Conservation (phyloP, 2,329 filamentous ascomycete genomes). For the Penicillium paneum region DNA sequence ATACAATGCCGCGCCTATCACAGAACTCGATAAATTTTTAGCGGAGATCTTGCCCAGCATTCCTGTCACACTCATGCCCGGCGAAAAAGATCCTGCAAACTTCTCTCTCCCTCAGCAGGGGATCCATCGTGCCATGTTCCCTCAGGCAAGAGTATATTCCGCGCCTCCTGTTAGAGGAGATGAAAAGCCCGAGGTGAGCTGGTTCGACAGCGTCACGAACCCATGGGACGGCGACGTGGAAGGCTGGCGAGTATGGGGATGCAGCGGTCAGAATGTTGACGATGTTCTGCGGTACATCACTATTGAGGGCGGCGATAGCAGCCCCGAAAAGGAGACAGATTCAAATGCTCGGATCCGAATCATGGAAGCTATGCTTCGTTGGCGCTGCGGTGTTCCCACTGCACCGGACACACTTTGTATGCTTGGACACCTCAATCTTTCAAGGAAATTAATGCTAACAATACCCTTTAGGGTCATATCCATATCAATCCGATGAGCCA, state of each 20-base stretch:
- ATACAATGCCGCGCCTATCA: constrained; percentile 83
- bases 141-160: constrained; percentile 66
- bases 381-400: constrained; percentile 87
- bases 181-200: constrained; percentile 54
- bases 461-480: constrained; percentile 71
- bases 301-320: constrained; percentile 31
- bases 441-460: constrained; percentile 9
- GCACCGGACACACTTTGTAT: constrained; percentile 92
- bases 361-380: constrained; percentile 92
- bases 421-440: constrained; percentile 34
- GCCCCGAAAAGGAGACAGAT: constrained; percentile 24
- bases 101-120: constrained; percentile 87
- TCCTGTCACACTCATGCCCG: constrained; percentile 84
- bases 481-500: constrained; percentile 89
- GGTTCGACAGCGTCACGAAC: constrained; percentile 88
- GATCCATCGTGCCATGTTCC: constrained; percentile 89
- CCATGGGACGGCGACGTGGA: constrained; percentile 89
- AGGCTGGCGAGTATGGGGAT: constrained; percentile 82
- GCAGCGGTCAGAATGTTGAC: constrained; percentile 86
- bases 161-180: constrained; percentile 35
- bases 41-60: constrained; percentile 76
- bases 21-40: constrained; percentile 80
- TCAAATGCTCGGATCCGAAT: constrained; percentile 74
- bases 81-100: constrained; percentile 81
- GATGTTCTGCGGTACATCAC: constrained; percentile 91